Conservation (phyloP, 192 early-diverging fungal species). For the Backusella australiensis region DNA sequence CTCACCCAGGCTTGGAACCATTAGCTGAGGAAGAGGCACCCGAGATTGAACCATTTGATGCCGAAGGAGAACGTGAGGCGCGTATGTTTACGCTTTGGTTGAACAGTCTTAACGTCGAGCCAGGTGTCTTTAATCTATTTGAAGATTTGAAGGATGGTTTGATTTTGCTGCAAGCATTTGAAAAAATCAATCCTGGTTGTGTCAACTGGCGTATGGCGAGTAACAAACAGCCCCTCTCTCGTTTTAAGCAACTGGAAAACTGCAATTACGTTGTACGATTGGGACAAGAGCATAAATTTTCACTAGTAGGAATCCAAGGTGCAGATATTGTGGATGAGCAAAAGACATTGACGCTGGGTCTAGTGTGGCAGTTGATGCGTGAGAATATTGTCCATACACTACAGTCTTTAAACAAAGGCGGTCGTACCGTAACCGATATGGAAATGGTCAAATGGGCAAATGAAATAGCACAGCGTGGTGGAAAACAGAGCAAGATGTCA, state of each 20-base stretch:
- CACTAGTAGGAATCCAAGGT: slow-evolving; percentile 96
- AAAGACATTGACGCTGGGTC: slow-evolving; percentile 84
- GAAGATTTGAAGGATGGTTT: slow-evolving; percentile 92
- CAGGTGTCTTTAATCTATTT: slow-evolving; percentile 97
- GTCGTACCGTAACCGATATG: slow-evolving; percentile 83
- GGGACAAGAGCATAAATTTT: slow-evolving; percentile 83
- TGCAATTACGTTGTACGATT: slow-evolving; percentile 91
- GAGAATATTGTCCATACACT: slow-evolving; percentile 94
- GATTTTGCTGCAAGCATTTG: slow-evolving; percentile 92
- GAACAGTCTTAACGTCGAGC: slow-evolving; percentile 95
- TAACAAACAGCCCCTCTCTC: slow-evolving; percentile 67
- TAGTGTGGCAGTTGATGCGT: slow-evolving; percentile 99
- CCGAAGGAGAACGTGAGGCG: slow-evolving; percentile 82
- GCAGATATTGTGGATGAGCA: slow-evolving; percentile 91
- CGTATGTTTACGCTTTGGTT: slow-evolving; percentile 96
- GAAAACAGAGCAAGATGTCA: slow-evolving; percentile 68
- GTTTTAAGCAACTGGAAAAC: slow-evolving; percentile 99
- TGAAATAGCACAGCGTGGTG: slow-evolving; percentile 63
- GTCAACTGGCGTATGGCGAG: slow-evolving; percentile 96
- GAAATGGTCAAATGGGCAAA: slow-evolving; percentile 98
- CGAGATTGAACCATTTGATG: slow-evolving; percentile 83
- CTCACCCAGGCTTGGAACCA: slow-evolving; percentile 90
- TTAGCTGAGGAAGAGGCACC: slow-evolving; percentile 90
- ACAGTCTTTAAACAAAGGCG: slow-evolving; percentile 77
- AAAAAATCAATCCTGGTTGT: slow-evolving; percentile 86